A percentile compares a stretch with the other conserved stretches of the same genome.
phyloP scores from a whole-genome alignment of 2,329 filamentous ascomycete species.

The Biscogniauxia mediterranea region DNA sequence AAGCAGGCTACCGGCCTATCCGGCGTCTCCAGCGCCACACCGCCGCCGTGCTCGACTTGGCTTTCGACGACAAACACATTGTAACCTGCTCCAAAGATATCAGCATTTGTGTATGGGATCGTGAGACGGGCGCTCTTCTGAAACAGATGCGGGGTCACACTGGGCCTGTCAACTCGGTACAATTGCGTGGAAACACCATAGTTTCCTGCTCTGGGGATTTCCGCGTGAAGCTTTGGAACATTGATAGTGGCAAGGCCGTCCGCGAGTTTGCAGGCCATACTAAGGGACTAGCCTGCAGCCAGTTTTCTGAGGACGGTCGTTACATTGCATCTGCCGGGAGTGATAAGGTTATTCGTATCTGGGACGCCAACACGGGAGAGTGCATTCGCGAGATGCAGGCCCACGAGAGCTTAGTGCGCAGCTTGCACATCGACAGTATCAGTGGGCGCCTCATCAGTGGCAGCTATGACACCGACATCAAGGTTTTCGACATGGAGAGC shows the following conservation, averaged over 20 bases:
- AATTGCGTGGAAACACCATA: constrained; percentile 87
- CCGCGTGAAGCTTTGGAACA: constrained; percentile 91
- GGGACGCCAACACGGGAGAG: constrained; percentile 87
- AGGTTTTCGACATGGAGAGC: constrained; percentile 84
- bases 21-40: constrained; percentile 75
- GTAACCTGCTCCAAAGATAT: constrained; percentile 97
- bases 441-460: constrained; percentile 86
- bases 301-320: constrained; percentile 93
- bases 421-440: constrained; percentile 83
- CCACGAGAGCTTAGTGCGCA: constrained; percentile 83
- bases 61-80: constrained; percentile 88
- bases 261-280: constrained; percentile 89
- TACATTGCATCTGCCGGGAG: constrained; percentile 93
- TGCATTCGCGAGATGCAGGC: constrained; percentile 78
- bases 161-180: constrained; percentile 94
- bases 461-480: constrained; percentile 93
- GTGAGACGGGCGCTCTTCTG: constrained; percentile 70
- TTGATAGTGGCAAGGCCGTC: constrained; percentile 82
- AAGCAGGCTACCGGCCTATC: constrained; percentile 74
- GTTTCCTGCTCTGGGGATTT: constrained; percentile 95
- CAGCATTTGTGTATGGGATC: constrained; percentile 92
- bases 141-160: constrained; percentile 81
- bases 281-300: constrained; percentile 90
- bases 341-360: constrained; percentile 92
- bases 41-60: constrained; percentile 89